phyloP scores from a whole-genome alignment of 176 grass and related monocot species.

The Microstegium vimineum region DNA sequence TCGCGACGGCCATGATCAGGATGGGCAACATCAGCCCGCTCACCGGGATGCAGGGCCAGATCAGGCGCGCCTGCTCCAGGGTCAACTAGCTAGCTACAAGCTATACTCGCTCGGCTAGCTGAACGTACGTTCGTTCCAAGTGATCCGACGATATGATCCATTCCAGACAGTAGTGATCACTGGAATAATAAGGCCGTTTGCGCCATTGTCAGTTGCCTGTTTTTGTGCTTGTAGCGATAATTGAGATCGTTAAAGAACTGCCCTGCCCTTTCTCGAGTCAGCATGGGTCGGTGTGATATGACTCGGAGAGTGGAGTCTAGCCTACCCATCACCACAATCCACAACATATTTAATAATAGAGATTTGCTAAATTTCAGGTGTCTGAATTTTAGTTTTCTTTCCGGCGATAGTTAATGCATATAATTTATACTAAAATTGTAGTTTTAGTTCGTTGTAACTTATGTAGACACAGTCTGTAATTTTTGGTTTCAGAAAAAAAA shows the following conservation, averaged over 20 bases:
- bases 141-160: background rate
- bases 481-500: too few species aligned
- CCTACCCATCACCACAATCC: background rate
- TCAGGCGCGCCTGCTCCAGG: constrained; percentile 26
- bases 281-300: background rate
- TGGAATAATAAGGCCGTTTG: background rate
- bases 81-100: constrained; percentile 27
- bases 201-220: background rate
- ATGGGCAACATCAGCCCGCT: constrained; percentile 40
- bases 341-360: background rate
- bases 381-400: too few species aligned
- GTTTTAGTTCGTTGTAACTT: too few species aligned
- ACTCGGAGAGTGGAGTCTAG: background rate
- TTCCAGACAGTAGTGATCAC: too few species aligned
- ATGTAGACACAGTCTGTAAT: too few species aligned
- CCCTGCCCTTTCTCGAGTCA: background rate
- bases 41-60: constrained; percentile 27
- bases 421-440: too few species aligned
- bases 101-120: background rate
- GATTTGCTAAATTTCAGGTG: too few species aligned
- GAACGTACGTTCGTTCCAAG: background rate
- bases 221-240: background rate
- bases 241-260: background rate
- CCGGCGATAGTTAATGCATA: too few species aligned
- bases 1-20: constrained; percentile 40